Base-by-base conservation (phyloP, 2,329 filamentous ascomycete species). In the Verticillium tricorpus region DNA sequence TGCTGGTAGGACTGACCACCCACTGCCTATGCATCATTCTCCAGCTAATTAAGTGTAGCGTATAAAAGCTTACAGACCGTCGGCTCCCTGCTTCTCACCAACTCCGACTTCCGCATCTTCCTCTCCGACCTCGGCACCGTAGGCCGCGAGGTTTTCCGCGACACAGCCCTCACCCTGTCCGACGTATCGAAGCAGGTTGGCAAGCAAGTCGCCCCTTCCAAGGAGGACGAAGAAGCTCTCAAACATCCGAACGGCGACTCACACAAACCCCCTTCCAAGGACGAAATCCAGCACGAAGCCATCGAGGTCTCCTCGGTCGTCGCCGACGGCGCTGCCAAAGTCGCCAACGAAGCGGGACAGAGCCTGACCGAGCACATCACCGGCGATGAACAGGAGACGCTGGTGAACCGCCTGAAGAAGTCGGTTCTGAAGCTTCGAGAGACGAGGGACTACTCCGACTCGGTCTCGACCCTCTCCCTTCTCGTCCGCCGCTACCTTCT, bases 31-130 rank as follows among this genome's bases (percentile, higher is more conserved):
- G 4, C 3, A 14, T 22, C 8, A 52, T 19, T 28, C 22, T 19
- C 19, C n/a, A n/a, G 12, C 39, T 5, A 31, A 56, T 17, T 5
- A 31, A 37, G 0, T 50, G 28, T 75, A 90, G 90, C 91, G 17
- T 93, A 93, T 69, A 82, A 90, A 70, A 97, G 93, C 72, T 77
- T 97, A 57, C 89, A 88, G 62, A 97, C 93, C 0, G 86, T 98
- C 0, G 89, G 90, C 34, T 90, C 89, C 3, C 80, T 98, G n/a
- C 83, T 97, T 1, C 79, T 98, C 54, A 92, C 91, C 15, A 98
- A 98, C 72, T 88, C 90, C 0, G 93, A 97, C 69, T 97, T 98
- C 73, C 88, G 93, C 45, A 81, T 93, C 7, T 93, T 98, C 69
- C 79, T 97, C 55, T 86, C 89, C 12, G 94, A 98, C 69, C 76